phyloP scores from a whole-genome alignment of 2,329 filamentous ascomycete genomes.

The Colletotrichum scovillei region DNA sequence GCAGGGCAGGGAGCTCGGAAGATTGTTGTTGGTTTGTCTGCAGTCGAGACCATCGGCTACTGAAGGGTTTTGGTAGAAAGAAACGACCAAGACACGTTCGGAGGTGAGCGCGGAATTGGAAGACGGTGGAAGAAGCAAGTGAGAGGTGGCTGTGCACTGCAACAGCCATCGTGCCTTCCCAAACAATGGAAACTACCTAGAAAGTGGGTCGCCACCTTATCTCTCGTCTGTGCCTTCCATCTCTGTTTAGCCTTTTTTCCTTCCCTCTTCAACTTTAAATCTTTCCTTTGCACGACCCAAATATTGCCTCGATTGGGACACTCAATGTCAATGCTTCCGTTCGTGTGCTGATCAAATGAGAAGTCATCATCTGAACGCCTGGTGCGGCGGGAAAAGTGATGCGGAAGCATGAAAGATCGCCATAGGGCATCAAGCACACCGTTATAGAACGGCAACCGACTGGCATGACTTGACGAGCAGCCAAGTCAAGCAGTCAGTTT shows the following conservation, averaged over 20 bases:
- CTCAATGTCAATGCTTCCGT: not conserved
- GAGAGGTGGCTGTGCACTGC: not conserved
- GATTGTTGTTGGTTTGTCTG: not conserved
- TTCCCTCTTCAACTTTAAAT: not conserved
- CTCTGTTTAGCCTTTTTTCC: not conserved
- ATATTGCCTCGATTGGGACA: not conserved
- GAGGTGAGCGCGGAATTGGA: not conserved
- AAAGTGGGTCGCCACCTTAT: not conserved
- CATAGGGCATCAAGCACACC: not conserved
- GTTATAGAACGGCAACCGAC: not conserved
- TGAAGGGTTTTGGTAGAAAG: not conserved
- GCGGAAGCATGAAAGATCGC: not conserved
- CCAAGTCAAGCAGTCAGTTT: not conserved
- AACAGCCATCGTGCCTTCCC: no score
- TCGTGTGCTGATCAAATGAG: not conserved
- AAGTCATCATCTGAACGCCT: not conserved
- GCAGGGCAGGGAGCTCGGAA: not conserved
- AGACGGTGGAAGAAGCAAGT: not conserved
- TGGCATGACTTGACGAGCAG: not conserved
- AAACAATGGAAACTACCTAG: not conserved
- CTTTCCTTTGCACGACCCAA: not conserved
- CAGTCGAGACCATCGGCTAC: not conserved
- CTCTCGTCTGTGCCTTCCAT: constrained; percentile 11
- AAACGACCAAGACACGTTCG: not conserved
- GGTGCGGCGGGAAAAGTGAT: not conserved